These are phyloP conservation scores for Penicillium longicatenatum DNA, from an alignment of 495 filamentous ascomycete species.

Conservation along the genomic window DNA sequence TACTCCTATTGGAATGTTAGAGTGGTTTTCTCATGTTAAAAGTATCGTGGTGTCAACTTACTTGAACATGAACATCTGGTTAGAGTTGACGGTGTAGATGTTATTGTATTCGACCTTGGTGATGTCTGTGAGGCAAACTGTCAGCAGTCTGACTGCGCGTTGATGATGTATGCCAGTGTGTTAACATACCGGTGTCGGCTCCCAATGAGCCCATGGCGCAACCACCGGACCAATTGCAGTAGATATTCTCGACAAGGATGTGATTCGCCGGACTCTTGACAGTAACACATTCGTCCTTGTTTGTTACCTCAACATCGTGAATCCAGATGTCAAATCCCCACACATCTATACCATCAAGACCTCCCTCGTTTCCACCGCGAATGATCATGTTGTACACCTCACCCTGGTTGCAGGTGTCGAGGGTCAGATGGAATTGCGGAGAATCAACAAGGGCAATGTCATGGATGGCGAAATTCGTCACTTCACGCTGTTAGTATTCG, in stretches of 20 bases:
- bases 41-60: neutral
- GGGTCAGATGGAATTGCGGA: conserved; percentile 44
- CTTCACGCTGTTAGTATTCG: conserved; percentile 7
- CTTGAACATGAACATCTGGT: conserved; percentile 62
- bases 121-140: conserved; percentile 22
- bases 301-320: conserved; percentile 52
- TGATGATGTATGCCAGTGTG: neutral
- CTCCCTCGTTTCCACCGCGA: conserved; percentile 42
- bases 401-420: conserved; percentile 44
- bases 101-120: conserved; percentile 42
- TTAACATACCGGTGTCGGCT: conserved; percentile 19
- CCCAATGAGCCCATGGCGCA: conserved; percentile 49
- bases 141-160: neutral
- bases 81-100: conserved; percentile 48
- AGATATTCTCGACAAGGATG: conserved; percentile 52
- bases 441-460: conserved; percentile 47
- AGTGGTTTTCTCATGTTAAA: neutral
- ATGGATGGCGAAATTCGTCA: conserved; percentile 45
- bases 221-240: conserved; percentile 54
- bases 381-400: conserved; percentile 50
- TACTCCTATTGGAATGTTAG: conserved; percentile 23
- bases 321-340: conserved; percentile 47
- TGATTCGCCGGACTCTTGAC: conserved; percentile 45
- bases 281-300: conserved; percentile 51
- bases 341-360: conserved; percentile 47